Evolutionary conservation across 148 eudicot species (phyloP).

Genomic region (Rhododendron simsii): DNA sequence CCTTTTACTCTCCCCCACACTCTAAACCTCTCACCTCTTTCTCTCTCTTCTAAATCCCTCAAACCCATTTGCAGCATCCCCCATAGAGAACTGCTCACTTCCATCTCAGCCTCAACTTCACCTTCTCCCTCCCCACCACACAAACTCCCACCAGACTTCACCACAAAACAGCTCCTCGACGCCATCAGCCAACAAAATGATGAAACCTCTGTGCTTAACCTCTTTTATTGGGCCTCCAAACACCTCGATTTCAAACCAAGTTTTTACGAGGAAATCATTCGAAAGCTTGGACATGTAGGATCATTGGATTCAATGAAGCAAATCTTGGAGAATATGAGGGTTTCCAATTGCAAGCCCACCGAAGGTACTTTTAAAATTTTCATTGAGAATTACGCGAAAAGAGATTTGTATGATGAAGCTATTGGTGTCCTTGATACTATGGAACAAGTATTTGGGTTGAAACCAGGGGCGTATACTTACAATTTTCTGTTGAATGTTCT

Average conservation of each 20-base stretch:
- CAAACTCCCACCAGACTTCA: constrained; percentile 47
- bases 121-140: constrained; percentile 17
- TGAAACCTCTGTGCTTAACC: constrained; percentile 51
- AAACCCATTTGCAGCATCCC: constrained; percentile 17
- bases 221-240: constrained; percentile 78
- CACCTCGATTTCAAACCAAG: constrained; percentile 71
- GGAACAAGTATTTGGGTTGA: constrained; percentile 58
- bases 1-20: constrained; percentile 24
- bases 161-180: constrained; percentile 57
- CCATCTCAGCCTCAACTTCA: constrained; percentile 30
- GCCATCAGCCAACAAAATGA: constrained; percentile 52
- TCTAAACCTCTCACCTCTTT: constrained; percentile 17
- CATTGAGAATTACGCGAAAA: constrained; percentile 60
- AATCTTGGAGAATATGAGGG: constrained; percentile 63
- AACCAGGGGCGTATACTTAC: constrained; percentile 44
- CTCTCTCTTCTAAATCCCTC: constrained; percentile 17
- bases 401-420: constrained; percentile 65
- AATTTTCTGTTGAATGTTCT: constrained; percentile 78
- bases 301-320: constrained; percentile 61
- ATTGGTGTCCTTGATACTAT: constrained; percentile 66
- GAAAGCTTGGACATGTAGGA: constrained; percentile 64
- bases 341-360: constrained; percentile 28
- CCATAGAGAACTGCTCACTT: not conserved
- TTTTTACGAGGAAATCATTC: constrained; percentile 67
- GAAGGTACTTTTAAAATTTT: constrained; percentile 73